Conservation (phyloP, 2,329 filamentous ascomycete genomes). For the Orbilia brochopaga region DNA sequence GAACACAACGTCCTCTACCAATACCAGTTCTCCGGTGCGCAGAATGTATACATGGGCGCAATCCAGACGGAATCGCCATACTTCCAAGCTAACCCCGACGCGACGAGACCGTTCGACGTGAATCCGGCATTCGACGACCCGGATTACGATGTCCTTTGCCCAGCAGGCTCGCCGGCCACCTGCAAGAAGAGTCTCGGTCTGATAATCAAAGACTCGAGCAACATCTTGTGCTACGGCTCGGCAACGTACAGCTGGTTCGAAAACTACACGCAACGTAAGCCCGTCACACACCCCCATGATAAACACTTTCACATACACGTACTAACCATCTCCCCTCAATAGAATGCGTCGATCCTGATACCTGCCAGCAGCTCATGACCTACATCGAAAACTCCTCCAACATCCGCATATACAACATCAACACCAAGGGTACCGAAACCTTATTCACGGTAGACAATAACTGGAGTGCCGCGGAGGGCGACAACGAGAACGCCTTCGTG, state of each 20-base stretch:
- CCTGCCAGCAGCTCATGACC: slow-evolving; percentile 44
- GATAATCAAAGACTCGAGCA: slow-evolving; percentile 48
- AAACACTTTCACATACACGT: not conserved
- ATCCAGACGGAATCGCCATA: slow-evolving; percentile 88
- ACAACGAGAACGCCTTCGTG: slow-evolving; percentile 27
- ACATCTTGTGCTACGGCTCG: slow-evolving; percentile 57
- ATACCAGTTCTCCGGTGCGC: slow-evolving; percentile 79
- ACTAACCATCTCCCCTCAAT: slow-evolving; percentile 8
- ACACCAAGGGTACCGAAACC: slow-evolving; percentile 28
- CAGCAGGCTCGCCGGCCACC: slow-evolving; percentile 21
- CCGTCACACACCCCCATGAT: not conserved
- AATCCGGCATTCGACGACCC: slow-evolving; percentile 52
- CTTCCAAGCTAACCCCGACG: slow-evolving; percentile 61
- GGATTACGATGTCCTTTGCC: slow-evolving; percentile 24
- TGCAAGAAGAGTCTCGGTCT: slow-evolving; percentile 56
- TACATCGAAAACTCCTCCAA: slow-evolving; percentile 30
- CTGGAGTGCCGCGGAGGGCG: slow-evolving; percentile 21
- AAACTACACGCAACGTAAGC: slow-evolving; percentile 37
- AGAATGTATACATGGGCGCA: slow-evolving; percentile 78
- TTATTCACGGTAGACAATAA: slow-evolving; percentile 21
- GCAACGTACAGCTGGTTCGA: slow-evolving; percentile 58
- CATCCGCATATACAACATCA: slow-evolving; percentile 33
- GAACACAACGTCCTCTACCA: slow-evolving; percentile 69
- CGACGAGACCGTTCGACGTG: slow-evolving; percentile 59
- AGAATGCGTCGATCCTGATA: slow-evolving; percentile 43